Percentiles rank a stretch among this genome's conserved stretches.
Evolutionary conservation across 2,329 filamentous ascomycete genomes (phyloP).

Genomic region (Tolypocladium tropicale): DNA sequence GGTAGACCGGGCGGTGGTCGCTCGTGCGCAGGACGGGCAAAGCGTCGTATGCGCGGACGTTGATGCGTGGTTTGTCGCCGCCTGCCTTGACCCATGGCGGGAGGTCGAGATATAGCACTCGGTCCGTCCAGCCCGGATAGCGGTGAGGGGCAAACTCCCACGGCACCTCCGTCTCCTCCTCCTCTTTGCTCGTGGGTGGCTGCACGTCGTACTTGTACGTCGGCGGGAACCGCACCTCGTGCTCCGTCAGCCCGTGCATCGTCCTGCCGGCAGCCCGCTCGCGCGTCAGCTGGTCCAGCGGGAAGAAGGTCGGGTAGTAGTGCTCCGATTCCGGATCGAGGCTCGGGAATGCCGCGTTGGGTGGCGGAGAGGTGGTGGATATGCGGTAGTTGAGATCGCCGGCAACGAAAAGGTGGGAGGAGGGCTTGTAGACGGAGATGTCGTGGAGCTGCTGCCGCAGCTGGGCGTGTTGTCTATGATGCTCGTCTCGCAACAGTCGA

Average conservation of each 20-base stretch:
- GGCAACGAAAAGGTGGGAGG: slow-evolving; percentile 71
- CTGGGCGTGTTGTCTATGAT: slow-evolving; percentile 20
- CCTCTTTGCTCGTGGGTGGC: slow-evolving; percentile 16
- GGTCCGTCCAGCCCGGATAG: slow-evolving; percentile 89
- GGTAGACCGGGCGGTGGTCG: slow-evolving; percentile 77
- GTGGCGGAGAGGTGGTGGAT: slow-evolving; percentile 51
- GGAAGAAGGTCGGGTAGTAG: slow-evolving; percentile 58
- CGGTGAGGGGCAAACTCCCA: slow-evolving; percentile 75
- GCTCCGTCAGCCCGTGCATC: slow-evolving; percentile 69
- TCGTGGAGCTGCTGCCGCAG: slow-evolving; percentile 39
- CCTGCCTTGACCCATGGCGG: slow-evolving; percentile 37
- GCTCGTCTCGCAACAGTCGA: slow-evolving; percentile 22
- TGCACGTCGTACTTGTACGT: slow-evolving; percentile 77
- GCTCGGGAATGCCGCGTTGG: slow-evolving; percentile 53
- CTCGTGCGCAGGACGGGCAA: slow-evolving; percentile 73
- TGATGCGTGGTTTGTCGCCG: slow-evolving; percentile 21
- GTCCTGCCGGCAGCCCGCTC: slow-evolving; percentile 61
- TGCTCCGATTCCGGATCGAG: slow-evolving; percentile 41
- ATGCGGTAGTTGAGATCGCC: slow-evolving; percentile 97
- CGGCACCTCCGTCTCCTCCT: slow-evolving; percentile 28
- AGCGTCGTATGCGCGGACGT: slow-evolving; percentile 59
- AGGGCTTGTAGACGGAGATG: slow-evolving; percentile 63
- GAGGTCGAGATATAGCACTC: slow-evolving; percentile 66
- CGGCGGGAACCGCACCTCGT: slow-evolving; percentile 68
- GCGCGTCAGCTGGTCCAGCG: slow-evolving; percentile 66